These are phyloP conservation scores for Cercospora brassicicola DNA, from an alignment of 2,329 filamentous ascomycete genomes.

Conservation along the genomic window DNA sequence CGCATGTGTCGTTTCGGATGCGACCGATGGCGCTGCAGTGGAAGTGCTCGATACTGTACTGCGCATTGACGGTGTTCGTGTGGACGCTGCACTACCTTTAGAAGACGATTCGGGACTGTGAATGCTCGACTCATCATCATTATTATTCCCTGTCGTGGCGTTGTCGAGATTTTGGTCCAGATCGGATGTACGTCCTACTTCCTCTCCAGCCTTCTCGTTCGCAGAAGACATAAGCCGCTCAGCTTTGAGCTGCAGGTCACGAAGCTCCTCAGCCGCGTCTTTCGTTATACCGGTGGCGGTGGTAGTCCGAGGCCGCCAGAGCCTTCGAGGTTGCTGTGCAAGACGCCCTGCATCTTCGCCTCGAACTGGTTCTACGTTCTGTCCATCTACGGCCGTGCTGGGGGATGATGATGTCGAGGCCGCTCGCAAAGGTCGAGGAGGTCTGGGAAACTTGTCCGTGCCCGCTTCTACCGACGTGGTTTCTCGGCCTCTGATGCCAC, in stretches of 20 bases:
- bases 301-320: constrained; percentile 25
- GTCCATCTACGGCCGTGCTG: constrained; percentile 34
- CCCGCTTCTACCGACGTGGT: constrained; percentile 16
- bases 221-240: constrained; percentile 3
- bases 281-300: constrained; percentile 21
- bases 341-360: constrained; percentile 26
- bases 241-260: constrained; percentile 32
- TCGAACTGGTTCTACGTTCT: constrained; percentile 33
- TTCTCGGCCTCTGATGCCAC: constrained; percentile 14
- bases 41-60: constrained; percentile 22
- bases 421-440: constrained; percentile 31
- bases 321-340: constrained; percentile 15
- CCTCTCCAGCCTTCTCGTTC: background rate
- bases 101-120: background rate
- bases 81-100: constrained; percentile 3
- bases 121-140: background rate
- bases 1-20: constrained; percentile 14
- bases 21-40: constrained; percentile 12
- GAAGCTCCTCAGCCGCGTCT: constrained; percentile 36
- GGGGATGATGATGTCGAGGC: constrained; percentile 34
- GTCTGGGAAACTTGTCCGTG: constrained; percentile 10
- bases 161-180: background rate
- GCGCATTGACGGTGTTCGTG: constrained; percentile 15
- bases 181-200: background rate
- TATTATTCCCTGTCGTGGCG: background rate